Percentiles rank a stretch among this genome's conserved stretches.
Evolutionary conservation across 2,329 filamentous ascomycete species (phyloP).

Genomic region (Microcyclospora tardicrescens): DNA sequence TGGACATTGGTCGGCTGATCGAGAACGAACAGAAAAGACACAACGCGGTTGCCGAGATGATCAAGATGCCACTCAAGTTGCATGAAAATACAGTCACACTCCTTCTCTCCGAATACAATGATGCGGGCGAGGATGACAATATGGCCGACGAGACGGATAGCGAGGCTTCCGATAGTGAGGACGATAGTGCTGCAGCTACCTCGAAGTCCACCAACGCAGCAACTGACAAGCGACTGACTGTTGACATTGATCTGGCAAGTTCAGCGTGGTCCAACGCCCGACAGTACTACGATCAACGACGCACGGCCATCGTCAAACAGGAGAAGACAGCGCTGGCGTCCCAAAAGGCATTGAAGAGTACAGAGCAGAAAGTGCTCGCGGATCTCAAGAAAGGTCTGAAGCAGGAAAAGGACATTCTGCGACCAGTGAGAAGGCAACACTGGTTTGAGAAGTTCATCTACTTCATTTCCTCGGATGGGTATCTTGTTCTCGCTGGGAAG

Average conservation of each 20-base stretch:
- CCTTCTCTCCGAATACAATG: conserved; percentile 57
- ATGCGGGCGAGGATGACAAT: conserved; percentile 48
- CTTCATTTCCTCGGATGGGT: conserved; percentile 92
- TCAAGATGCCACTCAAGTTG: conserved; percentile 76
- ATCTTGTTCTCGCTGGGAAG: conserved; percentile 74
- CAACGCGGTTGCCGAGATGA: conserved; percentile 77
- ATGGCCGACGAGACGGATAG: conserved; percentile 52
- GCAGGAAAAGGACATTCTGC: conserved; percentile 77
- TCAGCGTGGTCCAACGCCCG: conserved; percentile 82
- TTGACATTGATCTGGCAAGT: conserved; percentile 74
- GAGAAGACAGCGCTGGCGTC: conserved; percentile 76
- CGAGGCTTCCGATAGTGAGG: conserved; percentile 47
- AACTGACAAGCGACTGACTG: conserved; percentile 41
- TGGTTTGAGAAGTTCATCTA: conserved; percentile 98
- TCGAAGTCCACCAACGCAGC: conserved; percentile 17
- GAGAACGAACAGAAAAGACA: conserved; percentile 69
- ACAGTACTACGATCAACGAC: conserved; percentile 85
- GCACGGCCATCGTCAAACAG: conserved; percentile 70
- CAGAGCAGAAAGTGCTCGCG: conserved; percentile 74
- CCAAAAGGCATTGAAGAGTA: conserved; percentile 70
- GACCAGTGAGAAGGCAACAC: conserved; percentile 67
- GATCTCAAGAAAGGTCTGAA: conserved; percentile 81
- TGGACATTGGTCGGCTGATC: conserved; percentile 75
- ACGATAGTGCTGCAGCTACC: conserved; percentile 31
- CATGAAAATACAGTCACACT: conserved; percentile 82